Percentiles rank a stretch among this genome's conserved stretches.
These are phyloP conservation scores for Gynochthodes officinalis DNA, from an alignment of 257 asterid species.

Conservation along the genomic window DNA sequence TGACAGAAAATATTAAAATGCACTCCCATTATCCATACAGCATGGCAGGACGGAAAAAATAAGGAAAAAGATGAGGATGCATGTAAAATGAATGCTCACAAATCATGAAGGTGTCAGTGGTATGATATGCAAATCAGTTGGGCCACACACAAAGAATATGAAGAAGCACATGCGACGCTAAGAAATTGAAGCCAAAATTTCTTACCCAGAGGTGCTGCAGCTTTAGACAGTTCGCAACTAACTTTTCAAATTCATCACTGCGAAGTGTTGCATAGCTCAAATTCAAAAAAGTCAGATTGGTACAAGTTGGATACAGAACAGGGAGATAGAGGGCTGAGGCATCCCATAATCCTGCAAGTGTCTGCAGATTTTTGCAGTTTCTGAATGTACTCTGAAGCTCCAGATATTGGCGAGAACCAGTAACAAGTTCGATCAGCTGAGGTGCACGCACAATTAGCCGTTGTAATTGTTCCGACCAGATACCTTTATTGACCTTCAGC, in stretches of 20 bases:
- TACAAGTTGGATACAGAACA: conserved; percentile 67
- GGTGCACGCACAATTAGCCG: conserved; percentile 59
- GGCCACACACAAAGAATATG: not conserved
- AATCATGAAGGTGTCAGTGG: not conserved
- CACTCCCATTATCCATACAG: not conserved
- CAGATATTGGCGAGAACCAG: conserved; percentile 54
- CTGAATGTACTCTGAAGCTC: conserved; percentile 50
- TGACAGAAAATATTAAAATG: not conserved
- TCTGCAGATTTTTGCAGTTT: conserved; percentile 48
- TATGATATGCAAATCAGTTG: not conserved
- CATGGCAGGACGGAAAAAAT: not conserved
- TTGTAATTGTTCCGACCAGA: conserved; percentile 54
- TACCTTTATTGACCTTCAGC: conserved; percentile 63
- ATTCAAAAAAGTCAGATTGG: conserved; percentile 64
- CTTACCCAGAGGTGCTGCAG: conserved; percentile 87
- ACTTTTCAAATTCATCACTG: conserved; percentile 56
- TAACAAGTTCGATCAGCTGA: conserved; percentile 61
- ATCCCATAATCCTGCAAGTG: conserved; percentile 74
- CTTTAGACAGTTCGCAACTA: conserved; percentile 65
- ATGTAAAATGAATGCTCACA: not conserved
- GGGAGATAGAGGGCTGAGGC: conserved; percentile 47
- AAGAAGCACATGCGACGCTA: conserved; percentile 2
- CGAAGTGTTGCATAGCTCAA: conserved; percentile 51
- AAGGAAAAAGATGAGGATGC: not conserved
- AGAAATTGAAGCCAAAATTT: conserved; percentile 3